A percentile compares a stretch with the other conserved stretches of the same genome.
These are phyloP conservation scores for Trichosporon coremiiforme DNA, from an alignment of 1,284 basidiomycete species.

Conservation along the genomic window DNA sequence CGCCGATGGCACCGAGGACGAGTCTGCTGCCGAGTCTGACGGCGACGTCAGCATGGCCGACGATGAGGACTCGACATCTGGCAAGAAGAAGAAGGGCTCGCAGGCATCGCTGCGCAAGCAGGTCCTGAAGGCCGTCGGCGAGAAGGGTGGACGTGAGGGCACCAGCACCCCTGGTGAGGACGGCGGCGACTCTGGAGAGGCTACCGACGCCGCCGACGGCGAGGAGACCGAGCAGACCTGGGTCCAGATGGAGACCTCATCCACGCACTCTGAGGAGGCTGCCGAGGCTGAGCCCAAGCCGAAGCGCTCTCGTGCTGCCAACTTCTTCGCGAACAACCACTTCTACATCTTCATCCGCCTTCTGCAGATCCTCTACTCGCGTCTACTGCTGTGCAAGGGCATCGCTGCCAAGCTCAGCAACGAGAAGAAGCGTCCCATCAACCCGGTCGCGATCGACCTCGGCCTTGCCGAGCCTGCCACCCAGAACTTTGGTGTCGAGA, in stretches of 20 bases:
- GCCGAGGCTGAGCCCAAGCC: slow-evolving; percentile 49
- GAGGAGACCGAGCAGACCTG: slow-evolving; percentile 44
- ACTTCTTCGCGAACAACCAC: slow-evolving; percentile 88
- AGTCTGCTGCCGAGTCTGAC: slow-evolving; percentile 63
- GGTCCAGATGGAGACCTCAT: slow-evolving; percentile 32
- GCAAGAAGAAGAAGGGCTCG: slow-evolving; percentile 42
- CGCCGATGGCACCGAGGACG: slow-evolving; percentile 64
- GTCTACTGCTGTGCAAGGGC: slow-evolving; percentile 77
- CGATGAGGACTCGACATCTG: slow-evolving; percentile 59
- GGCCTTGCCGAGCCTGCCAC: slow-evolving; percentile 64
- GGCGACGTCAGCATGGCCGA: slow-evolving; percentile 54
- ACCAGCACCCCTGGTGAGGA: slow-evolving; percentile 47
- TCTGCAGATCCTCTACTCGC: slow-evolving; percentile 80
- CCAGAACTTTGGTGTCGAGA: slow-evolving; percentile 55
- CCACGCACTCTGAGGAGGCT: slow-evolving; percentile 50
- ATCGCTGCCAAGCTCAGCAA: slow-evolving; percentile 61
- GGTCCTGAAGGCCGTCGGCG: slow-evolving; percentile 66
- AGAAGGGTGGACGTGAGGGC: slow-evolving; percentile 63
- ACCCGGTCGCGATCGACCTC: slow-evolving; percentile 63
- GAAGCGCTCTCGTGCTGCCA: slow-evolving; percentile 52
- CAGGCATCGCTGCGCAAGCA: slow-evolving; percentile 71
- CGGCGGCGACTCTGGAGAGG: slow-evolving; percentile 39
- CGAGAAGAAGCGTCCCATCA: slow-evolving; percentile 58
- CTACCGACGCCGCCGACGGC: slow-evolving; percentile 51
- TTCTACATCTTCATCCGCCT: slow-evolving; percentile 88